Conservation (phyloP, 352 stramenopile species). For the Globisporangium solare region DNA sequence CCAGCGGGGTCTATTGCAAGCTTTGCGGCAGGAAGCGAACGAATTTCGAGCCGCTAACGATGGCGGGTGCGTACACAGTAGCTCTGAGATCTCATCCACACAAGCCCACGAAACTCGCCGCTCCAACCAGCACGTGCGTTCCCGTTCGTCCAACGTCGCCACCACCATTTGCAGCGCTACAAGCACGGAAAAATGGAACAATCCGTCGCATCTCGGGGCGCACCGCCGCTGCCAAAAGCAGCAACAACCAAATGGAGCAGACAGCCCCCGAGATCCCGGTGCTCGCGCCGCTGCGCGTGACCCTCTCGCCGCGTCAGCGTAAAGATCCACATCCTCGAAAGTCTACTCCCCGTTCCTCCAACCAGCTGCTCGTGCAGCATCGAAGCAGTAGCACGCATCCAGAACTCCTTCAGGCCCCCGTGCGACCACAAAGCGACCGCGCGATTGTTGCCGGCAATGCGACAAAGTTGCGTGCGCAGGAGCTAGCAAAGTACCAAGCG, state of each 20-base stretch:
- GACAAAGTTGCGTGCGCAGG: slow-evolving; percentile 22
- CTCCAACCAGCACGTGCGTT: background rate
- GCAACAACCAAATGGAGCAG: slow-evolving; percentile 1
- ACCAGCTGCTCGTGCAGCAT: no score
- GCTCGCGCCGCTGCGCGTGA: slow-evolving; percentile 1
- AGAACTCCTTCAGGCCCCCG: background rate
- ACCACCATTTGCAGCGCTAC: slow-evolving; percentile 2
- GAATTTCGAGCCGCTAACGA: slow-evolving; percentile 18
- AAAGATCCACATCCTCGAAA: background rate
- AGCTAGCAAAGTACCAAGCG: slow-evolving; percentile 16
- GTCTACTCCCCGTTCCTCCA: background rate
- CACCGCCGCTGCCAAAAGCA: background rate
- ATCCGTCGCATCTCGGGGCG: background rate
- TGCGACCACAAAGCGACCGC: background rate
- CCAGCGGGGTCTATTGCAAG: slow-evolving; percentile 59
- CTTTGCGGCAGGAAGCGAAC: slow-evolving; percentile 46
- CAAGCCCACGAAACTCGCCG: no score
- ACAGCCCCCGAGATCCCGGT: background rate
- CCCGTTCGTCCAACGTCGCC: background rate
- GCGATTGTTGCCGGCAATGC: background rate
- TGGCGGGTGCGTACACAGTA: no score
- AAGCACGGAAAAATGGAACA: background rate
- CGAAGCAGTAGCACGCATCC: slow-evolving; percentile 6
- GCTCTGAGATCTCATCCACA: no score
- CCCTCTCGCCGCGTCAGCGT: slow-evolving; percentile 4